Percentiles rank a stretch among this genome's conserved stretches.
Evolutionary conservation across 2,329 filamentous ascomycete species (phyloP).

Genomic region (Hypoxylon sp.): DNA sequence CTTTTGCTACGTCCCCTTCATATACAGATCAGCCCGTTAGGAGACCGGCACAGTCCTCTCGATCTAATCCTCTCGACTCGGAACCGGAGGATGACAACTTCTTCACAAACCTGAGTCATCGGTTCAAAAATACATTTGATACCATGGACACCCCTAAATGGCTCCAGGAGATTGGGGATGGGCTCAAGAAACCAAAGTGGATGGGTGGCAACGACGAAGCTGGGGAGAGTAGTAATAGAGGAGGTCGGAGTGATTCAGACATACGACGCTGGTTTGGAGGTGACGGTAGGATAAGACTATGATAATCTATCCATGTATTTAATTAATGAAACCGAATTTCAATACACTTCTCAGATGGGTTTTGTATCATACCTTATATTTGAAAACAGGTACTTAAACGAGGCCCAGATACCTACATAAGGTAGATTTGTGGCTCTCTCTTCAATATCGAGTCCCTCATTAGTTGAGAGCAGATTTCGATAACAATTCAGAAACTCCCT

Average conservation of each 20-base stretch:
- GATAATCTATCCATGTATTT: constrained; percentile 26
- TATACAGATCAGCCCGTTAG: constrained; percentile 52
- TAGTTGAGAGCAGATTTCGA: too few relatives aligned
- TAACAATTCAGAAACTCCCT: too few relatives aligned
- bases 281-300: constrained; percentile 55
- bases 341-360: too few relatives aligned
- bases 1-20: constrained; percentile 59
- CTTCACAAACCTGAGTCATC: constrained; percentile 84
- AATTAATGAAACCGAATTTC: constrained; percentile 19
- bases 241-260: constrained; percentile 55
- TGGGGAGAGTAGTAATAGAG: constrained; percentile 48
- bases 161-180: constrained; percentile 78
- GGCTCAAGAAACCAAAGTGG: constrained; percentile 84
- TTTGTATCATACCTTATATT: too few relatives aligned
- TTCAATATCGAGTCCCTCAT: too few relatives aligned
- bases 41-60: constrained; percentile 52
- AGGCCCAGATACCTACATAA: background rate
- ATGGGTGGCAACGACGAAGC: constrained; percentile 72
- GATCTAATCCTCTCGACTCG: constrained; percentile 61
- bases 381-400: background rate
- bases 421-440: too few relatives aligned
- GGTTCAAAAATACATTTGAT: constrained; percentile 93
- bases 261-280: constrained; percentile 72
- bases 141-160: constrained; percentile 84
- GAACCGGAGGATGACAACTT: constrained; percentile 83